Evolutionary conservation across 2,329 filamentous ascomycete species (phyloP), one percentile per base, ranked within the genome.

Genomic region (Fusarium sp.): DNA sequence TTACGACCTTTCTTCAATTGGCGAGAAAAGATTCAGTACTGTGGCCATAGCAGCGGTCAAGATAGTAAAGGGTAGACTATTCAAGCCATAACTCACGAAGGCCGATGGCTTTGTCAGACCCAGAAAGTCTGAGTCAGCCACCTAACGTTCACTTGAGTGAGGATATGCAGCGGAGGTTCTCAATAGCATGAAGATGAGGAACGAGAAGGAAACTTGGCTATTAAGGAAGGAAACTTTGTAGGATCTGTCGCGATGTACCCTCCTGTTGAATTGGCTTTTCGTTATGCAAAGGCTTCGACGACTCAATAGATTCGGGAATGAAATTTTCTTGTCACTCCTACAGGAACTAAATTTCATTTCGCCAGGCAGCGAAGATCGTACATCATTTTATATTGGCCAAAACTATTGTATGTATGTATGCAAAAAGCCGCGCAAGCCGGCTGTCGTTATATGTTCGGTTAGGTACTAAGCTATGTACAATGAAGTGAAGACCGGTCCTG

Each of bases 1-100:
- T 10, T 70, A 1, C 54, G 67, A 3, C 67, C 67, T 7, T 70
- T 51, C 23, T 70, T 70, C 31, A 48, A 59, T 16, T 45, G 49
- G 44, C 44, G 44, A 19, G 49, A 51, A 21, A 63, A 57, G 23
- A n/a, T 57, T 5, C 38, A 63, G 10, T 69, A 63, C 19, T 45
- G 69, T 18, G 38, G 33, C 8, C 19, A 69, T 3, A 25, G 37
- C 7, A 69, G 49, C 16, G 39, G 67, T 5, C n/a, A 37, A 11
- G 25, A 46, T 9, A 69, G 41, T 7, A 60, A 63, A 18, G 35
- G 27, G 1, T 14, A n/a, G n/a, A n/a, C n/a, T n/a, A 16, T 4
- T 63, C 62, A 21, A 63, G 46, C 14, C 35, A 63, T 7, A 55
- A 44, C 11, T 69, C 66, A 1, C 29, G 19, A 1, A 44, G 19